Percentiles rank a stretch among this genome's conserved stretches.
These are phyloP conservation scores for Daldinia bambusicola DNA, from an alignment of 495 filamentous ascomycete species.

Conservation along the genomic window DNA sequence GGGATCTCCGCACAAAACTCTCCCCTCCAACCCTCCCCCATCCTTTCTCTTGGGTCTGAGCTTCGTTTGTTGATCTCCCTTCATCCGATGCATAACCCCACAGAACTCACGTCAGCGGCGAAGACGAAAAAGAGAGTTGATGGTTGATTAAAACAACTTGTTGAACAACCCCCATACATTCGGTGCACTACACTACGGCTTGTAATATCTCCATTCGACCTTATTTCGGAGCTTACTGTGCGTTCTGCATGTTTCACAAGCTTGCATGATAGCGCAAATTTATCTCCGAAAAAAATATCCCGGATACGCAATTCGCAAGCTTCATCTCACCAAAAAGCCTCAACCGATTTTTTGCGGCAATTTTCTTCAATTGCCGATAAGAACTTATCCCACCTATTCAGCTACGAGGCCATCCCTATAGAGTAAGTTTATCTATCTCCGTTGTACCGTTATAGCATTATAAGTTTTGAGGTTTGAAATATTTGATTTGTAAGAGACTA, in stretches of 20 bases:
- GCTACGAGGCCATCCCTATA: constrained; percentile 4
- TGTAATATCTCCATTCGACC: neutral
- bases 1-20: constrained; percentile 17
- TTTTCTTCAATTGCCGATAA: constrained; percentile 27
- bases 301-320: constrained; percentile 29
- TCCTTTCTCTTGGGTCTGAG: constrained; percentile 21
- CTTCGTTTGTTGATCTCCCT: constrained; percentile 25
- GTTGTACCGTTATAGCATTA: neutral
- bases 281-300: neutral
- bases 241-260: neutral
- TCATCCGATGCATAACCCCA: constrained; percentile 41
- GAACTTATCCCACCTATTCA: constrained; percentile 6
- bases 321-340: constrained; percentile 35
- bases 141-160: neutral
- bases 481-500: neutral
- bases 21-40: neutral
- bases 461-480: neutral
- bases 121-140: constrained; percentile 20
- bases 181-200: too few species aligned
- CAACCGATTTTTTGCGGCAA: constrained; percentile 37
- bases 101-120: constrained; percentile 39
- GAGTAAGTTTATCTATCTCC: constrained; percentile 34
- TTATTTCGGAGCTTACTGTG: constrained; percentile 16
- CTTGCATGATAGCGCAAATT: neutral
- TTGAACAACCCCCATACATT: neutral